Evolutionary conservation across 208 protist species (phyloP).

Genomic region (Crithidia bombi): DNA sequence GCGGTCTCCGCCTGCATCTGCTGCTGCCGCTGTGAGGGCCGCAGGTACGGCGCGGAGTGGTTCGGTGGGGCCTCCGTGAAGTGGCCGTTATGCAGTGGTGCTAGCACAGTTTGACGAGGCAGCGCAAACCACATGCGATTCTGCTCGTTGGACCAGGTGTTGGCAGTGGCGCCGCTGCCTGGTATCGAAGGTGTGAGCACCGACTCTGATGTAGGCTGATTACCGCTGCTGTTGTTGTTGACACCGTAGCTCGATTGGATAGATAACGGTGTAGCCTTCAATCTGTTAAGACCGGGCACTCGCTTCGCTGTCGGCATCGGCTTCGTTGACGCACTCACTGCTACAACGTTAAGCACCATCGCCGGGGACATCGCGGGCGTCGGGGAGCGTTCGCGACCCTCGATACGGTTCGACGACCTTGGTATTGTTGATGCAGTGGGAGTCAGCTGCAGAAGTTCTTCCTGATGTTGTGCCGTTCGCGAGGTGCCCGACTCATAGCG

Average conservation of each 20-base stretch:
- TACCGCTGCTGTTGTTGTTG: not conserved
- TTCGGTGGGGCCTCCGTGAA: not conserved
- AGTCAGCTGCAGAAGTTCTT: no score
- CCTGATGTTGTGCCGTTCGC: no score
- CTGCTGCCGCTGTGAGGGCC: not conserved
- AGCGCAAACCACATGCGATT: not conserved
- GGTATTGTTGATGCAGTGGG: no score
- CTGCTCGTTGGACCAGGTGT: not conserved
- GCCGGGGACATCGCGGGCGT: not conserved
- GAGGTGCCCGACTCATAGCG: no score
- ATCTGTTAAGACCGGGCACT: no score
- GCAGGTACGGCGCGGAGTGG: not conserved
- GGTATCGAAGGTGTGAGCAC: not conserved
- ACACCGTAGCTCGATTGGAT: no score
- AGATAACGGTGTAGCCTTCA: no score
- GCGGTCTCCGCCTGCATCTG: not conserved
- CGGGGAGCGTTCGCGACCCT: no score
- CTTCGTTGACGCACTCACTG: not conserved
- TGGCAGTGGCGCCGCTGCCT: not conserved
- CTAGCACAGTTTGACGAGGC: not conserved
- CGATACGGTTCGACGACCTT: no score
- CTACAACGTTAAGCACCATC: not conserved
- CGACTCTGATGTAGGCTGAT: not conserved
- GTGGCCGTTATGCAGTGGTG: not conserved
- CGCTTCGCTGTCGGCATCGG: not conserved